Percentiles rank a stretch among this genome's conserved stretches.
phyloP scores from a whole-genome alignment of 1,284 basidiomycete genomes.

The Ganoderma sinense region DNA sequence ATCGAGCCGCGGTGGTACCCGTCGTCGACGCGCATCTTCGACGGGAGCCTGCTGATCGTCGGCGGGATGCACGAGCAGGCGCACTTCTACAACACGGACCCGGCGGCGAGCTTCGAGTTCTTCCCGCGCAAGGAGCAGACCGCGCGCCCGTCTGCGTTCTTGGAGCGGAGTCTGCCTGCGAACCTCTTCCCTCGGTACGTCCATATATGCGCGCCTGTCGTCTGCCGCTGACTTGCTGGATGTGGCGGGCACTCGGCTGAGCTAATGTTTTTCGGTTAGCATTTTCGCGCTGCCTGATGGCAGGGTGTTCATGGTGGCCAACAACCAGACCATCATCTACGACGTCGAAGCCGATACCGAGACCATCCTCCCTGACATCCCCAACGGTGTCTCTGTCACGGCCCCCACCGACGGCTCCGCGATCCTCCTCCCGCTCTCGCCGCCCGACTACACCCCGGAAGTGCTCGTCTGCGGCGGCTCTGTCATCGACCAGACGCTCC shows the following conservation, averaged over 20 bases:
- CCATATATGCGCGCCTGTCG: not conserved
- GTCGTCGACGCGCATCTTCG: conserved; percentile 47
- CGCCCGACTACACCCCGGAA: conserved; percentile 52
- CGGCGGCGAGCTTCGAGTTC: conserved; percentile 58
- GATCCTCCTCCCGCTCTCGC: conserved; percentile 54
- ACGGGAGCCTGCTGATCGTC: conserved; percentile 49
- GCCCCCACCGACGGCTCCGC: conserved; percentile 54
- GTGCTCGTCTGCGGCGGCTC: conserved; percentile 57
- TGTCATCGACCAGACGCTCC: conserved; percentile 35
- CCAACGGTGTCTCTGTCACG: conserved; percentile 51
- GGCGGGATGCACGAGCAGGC: conserved; percentile 47
- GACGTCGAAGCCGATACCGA: conserved; percentile 42
- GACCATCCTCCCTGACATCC: conserved; percentile 49
- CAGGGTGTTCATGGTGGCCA: conserved; percentile 52
- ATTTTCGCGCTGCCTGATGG: conserved; percentile 41
- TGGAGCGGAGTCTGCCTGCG: conserved; percentile 36
- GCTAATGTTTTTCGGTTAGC: conserved; percentile 7
- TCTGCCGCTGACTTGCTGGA: not conserved
- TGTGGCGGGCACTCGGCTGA: not conserved
- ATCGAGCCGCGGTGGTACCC: conserved; percentile 50
- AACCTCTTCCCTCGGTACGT: conserved; percentile 35
- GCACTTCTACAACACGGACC: conserved; percentile 48
- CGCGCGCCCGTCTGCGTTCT: conserved; percentile 53
- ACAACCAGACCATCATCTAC: conserved; percentile 44
- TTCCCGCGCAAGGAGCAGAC: conserved; percentile 58